phyloP scores from a whole-genome alignment of 2,329 filamentous ascomycete genomes.

The Monosporascus sp. region DNA sequence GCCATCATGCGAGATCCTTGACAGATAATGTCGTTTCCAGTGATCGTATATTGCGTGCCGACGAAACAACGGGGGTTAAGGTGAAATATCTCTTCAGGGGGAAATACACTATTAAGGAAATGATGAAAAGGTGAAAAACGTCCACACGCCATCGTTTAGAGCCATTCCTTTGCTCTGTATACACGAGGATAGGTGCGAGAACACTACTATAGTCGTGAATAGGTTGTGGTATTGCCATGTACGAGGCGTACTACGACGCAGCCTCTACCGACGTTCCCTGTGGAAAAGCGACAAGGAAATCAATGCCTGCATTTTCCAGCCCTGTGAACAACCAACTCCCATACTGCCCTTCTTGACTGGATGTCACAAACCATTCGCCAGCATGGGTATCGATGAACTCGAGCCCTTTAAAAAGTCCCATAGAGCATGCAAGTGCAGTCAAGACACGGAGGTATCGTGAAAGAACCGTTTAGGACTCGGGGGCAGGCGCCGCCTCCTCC shows the following conservation, averaged over 20 bases:
- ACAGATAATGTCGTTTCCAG: slow-evolving; percentile 8
- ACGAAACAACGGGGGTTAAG: slow-evolving; percentile 21
- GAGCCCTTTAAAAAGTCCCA: slow-evolving; percentile 16
- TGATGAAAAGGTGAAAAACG: slow-evolving; percentile 19
- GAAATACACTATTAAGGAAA: slow-evolving; percentile 24
- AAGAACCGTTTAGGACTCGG: slow-evolving; percentile 45
- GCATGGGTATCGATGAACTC: slow-evolving; percentile 24
- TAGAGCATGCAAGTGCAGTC: slow-evolving; percentile 28
- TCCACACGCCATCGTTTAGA: slow-evolving; percentile 20
- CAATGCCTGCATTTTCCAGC: slow-evolving; percentile 26
- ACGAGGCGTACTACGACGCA: slow-evolving; percentile 21
- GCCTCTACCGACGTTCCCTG: slow-evolving; percentile 21
- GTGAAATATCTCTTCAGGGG: slow-evolving; percentile 18
- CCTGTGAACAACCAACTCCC: slow-evolving; percentile 27
- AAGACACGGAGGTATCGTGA: slow-evolving; percentile 31
- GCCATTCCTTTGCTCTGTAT: slow-evolving; percentile 19
- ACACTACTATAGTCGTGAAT: slow-evolving; percentile 19
- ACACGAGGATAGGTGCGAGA: slow-evolving; percentile 16
- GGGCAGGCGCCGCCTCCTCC: slow-evolving; percentile 41
- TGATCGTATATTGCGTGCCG: slow-evolving; percentile 15
- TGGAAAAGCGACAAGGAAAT: slow-evolving; percentile 21
- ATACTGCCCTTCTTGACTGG: slow-evolving; percentile 22
- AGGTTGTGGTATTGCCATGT: slow-evolving; percentile 22
- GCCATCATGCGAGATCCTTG: slow-evolving; percentile 1
- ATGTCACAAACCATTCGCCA: slow-evolving; percentile 27